Evolutionary conservation across 139 green algal genomes (phyloP).

Genomic region (Micractinium sp.): DNA sequence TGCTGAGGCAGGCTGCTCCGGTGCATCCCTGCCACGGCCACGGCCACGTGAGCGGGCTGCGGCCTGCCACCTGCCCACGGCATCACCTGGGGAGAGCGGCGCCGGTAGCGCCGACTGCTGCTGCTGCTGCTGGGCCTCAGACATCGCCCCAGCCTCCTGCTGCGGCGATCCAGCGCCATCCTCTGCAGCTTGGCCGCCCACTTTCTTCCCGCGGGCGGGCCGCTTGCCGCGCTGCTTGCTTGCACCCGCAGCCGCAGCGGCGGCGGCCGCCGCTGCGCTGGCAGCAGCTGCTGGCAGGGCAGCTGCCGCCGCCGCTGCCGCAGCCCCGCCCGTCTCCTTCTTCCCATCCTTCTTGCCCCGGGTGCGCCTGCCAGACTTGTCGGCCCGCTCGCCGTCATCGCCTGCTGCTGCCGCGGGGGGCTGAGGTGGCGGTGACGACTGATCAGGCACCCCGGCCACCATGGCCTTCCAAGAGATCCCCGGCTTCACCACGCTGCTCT

Average conservation of each 20-base stretch:
- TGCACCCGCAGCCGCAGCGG: neutral
- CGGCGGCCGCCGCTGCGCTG: neutral
- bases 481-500: conserved; percentile 27
- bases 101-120: neutral
- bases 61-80: neutral
- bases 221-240: conserved; percentile 22
- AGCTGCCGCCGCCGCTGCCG: neutral
- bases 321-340: neutral
- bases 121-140: conserved; percentile 4
- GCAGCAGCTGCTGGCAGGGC: neutral
- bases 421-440: neutral
- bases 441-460: conserved; percentile 17
- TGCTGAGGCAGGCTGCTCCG: neutral
- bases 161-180: neutral
- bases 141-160: neutral
- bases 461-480: conserved; percentile 23
- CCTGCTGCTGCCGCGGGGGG: neutral
- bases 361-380: conserved; percentile 3
- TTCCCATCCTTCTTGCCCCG: conserved; percentile 22
- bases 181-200: neutral
- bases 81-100: neutral
- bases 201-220: neutral
- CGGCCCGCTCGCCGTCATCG: neutral
- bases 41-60: neutral
- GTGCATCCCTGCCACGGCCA: neutral